Percentiles rank a stretch among this genome's conserved stretches.
phyloP scores from a whole-genome alignment of 2,329 filamentous ascomycete species.

The Curvularia sp. region DNA sequence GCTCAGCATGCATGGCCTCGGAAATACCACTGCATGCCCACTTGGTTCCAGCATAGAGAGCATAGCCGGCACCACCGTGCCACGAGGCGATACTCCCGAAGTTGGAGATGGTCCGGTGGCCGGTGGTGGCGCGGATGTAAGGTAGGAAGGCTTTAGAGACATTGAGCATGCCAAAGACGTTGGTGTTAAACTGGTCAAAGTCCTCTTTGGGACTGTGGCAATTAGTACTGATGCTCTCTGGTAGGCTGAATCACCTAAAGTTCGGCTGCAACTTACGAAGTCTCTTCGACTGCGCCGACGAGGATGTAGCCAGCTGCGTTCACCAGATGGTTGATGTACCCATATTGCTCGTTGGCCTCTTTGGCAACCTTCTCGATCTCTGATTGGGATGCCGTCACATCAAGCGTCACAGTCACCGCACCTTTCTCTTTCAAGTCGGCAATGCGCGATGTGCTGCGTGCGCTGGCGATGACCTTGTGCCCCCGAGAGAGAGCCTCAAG shows the following conservation, averaged over 20 bases:
- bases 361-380: not conserved
- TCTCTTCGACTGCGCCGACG: not conserved
- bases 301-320: not conserved
- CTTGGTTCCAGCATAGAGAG: slow-evolving; percentile 59
- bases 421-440: slow-evolving; percentile 45
- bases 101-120: slow-evolving; percentile 36
- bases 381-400: slow-evolving; percentile 46
- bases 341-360: not conserved
- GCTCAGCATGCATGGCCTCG: slow-evolving; percentile 55
- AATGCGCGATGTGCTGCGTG: slow-evolving; percentile 51
- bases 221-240: not conserved
- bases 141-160: slow-evolving; percentile 59
- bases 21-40: slow-evolving; percentile 54
- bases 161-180: slow-evolving; percentile 62
- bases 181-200: slow-evolving; percentile 58
- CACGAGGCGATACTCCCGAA: slow-evolving; percentile 58
- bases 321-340: not conserved
- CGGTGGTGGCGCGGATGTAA: slow-evolving; percentile 53
- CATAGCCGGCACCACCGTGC: slow-evolving; percentile 49
- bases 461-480: slow-evolving; percentile 51
- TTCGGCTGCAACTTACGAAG: not conserved
- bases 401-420: slow-evolving; percentile 49
- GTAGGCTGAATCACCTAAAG: not conserved
- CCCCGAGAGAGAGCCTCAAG: not conserved
- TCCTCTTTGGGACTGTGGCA: slow-evolving; percentile 50